Base-by-base conservation (phyloP, 352 stramenopile species). In the Albugo laibachii region DNA sequence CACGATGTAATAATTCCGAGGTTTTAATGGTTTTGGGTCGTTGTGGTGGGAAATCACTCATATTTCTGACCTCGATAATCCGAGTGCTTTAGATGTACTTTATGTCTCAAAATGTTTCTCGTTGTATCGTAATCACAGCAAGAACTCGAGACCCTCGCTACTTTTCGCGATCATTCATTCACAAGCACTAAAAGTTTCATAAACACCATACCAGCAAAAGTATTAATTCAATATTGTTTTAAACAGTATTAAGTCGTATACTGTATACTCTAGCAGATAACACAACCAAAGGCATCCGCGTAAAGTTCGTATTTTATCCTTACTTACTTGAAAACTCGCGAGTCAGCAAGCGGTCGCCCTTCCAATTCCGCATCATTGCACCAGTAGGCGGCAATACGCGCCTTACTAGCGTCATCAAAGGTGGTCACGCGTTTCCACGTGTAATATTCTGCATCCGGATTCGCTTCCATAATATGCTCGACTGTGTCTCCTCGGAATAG, bases 251-350 rank as follows among this genome's bases (percentile, higher is more conserved):
- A 48, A 48, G 43, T 39, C 10, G 19, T 48, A 48, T 27, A 48
- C 24, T 27, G 41, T 27, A 48, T 42, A 31, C 24, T 31, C 8
- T 31, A 10, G 3, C 24, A 10, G 24, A 31, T 31, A 31, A 31
- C 3, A 10, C 24, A 31, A 31, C 24, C n/a, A 31, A 3, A 31
- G 8, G 8, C 24, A 31, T 31, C 24, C 24, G 24, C 24, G 24
- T 10, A 10, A 31, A 31, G 24, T 31, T 31, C 8, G 24, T 31
- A 31, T 31, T 31, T 43, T 3, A 24, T 19, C 20, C 16, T 43
- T 8, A 8, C 27, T 84, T 93, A 96, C 71, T 96, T 96, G 73
- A 96, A 96, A 31, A 95, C 75, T 68, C 95, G 94, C 45, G 64
- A 85, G 69, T 96, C 87, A 37, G 85, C 66, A 51, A 93, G 87